phyloP scores from a whole-genome alignment of 805 yeast species.

The Candida coleopterorum region DNA sequence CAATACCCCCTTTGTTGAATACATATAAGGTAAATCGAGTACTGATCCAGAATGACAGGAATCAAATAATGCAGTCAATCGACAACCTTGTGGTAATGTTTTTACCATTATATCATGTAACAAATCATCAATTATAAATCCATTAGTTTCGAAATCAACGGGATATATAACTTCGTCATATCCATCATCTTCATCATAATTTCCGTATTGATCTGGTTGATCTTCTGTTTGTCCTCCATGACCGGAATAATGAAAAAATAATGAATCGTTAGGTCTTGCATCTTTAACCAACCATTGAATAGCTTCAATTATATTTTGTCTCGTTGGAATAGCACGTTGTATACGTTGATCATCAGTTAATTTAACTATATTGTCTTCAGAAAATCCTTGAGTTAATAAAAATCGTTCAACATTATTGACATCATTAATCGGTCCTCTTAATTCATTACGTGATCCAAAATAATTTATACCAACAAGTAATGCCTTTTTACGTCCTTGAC shows the following conservation, averaged over 20 bases:
- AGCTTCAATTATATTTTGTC: slow-evolving; percentile 67
- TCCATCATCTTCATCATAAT: slow-evolving; percentile 75
- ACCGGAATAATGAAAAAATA: slow-evolving; percentile 81
- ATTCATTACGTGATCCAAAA: slow-evolving; percentile 53
- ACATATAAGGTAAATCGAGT: slow-evolving; percentile 72
- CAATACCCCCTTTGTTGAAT: slow-evolving; percentile 77
- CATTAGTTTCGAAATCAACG: slow-evolving; percentile 61
- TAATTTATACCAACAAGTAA: slow-evolving; percentile 76
- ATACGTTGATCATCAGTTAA: slow-evolving; percentile 53
- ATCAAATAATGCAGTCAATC: slow-evolving; percentile 77
- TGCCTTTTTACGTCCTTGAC: slow-evolving; percentile 72
- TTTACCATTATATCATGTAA: slow-evolving; percentile 69
- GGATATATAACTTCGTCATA: slow-evolving; percentile 72
- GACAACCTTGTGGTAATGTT: slow-evolving; percentile 66
- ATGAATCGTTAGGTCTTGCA: slow-evolving; percentile 72
- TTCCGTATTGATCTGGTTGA: slow-evolving; percentile 19
- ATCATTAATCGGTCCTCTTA: slow-evolving; percentile 82
- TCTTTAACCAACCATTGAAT: slow-evolving; percentile 76
- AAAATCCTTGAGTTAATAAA: slow-evolving; percentile 43
- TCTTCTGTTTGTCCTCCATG: slow-evolving; percentile 79
- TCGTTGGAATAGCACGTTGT: slow-evolving; percentile 54
- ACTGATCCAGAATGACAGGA: slow-evolving; percentile 86
- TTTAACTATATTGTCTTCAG: slow-evolving; percentile 51
- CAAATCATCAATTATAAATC: slow-evolving; percentile 69
- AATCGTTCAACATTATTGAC: slow-evolving; percentile 48